Evolutionary conservation across 2,329 filamentous ascomycete genomes (phyloP), one percentile per base, ranked within the genome.

Genomic region (Aspergillus pseudoterreus): DNA sequence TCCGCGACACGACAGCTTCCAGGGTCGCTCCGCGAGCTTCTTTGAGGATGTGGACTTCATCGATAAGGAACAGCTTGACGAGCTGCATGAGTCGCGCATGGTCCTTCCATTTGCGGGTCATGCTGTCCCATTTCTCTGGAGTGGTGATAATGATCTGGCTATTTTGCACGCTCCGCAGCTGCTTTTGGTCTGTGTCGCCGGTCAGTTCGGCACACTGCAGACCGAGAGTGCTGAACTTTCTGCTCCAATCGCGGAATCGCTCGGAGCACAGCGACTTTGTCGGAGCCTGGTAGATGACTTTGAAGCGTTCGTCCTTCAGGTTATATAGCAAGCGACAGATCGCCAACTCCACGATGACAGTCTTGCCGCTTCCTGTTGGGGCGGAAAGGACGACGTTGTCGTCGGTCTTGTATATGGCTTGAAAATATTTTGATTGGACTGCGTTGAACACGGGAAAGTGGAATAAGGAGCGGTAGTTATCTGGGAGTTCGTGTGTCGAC

Each of bases 91-190:
- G 73, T 57, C 79, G 87, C 47, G 80, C 79, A 61, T 95, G 87
- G 60, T 95, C 90, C 59, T 85, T 84, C 90, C 90, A 95, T 64
- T 90, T 92, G 15, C 90, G 79, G 0, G 90, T 95, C 67, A 94
- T 85, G 53, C 88, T 92, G 65, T 95, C 90, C 90, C 90, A 95
- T 64, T 95, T 95, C 69, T 95, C 90, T 0, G 90, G 90, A 0
- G 90, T 95, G 0, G 90, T 94, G 55, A 95, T 80, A 58, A 95
- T 92, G 56, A 95, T 88, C 43, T 85, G 85, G 3, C 89, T 89
- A 59, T 78, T 82, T 54, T 90, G 85, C 5, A 92, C 86, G 49
- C 80, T 82, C 19, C 78, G 77, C 53, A 91, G 76, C 58, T 92
- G 84, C 4, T 74, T 71, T 47, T 80, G 76, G 35, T 88, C 85